phyloP scores from a whole-genome alignment of 495 filamentous ascomycete species.

The Aspergillus hancockii region DNA sequence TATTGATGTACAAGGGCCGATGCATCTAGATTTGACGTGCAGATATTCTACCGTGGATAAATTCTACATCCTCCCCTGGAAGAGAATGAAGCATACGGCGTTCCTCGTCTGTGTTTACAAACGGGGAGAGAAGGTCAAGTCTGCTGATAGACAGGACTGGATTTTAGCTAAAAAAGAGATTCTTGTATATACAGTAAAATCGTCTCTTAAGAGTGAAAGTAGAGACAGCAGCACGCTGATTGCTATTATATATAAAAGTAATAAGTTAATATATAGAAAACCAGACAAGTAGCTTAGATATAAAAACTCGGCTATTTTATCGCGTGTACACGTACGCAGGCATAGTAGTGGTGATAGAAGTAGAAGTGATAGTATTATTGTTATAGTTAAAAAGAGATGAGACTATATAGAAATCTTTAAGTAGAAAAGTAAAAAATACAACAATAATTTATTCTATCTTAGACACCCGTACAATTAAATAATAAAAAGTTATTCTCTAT shows the following conservation, averaged over 20 bases:
- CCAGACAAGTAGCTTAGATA: not conserved
- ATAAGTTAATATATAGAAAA: not conserved
- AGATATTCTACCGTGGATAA: not conserved
- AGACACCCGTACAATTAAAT: too few species aligned
- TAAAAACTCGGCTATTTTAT: not conserved
- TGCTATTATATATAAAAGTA: conserved; percentile 6
- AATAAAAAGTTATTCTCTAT: not conserved
- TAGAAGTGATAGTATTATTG: conserved; percentile 1
- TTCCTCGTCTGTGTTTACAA: not conserved
- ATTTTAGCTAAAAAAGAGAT: not conserved
- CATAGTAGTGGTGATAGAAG: too few species aligned
- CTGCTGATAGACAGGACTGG: conserved; percentile 2
- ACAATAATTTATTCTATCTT: not conserved
- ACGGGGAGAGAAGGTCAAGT: not conserved
- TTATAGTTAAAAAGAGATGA: conserved; percentile 1
- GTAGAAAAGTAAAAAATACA: conserved; percentile 1
- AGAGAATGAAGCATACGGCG: not conserved
- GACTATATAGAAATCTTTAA: not conserved
- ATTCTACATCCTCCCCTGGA: conserved; percentile 1
- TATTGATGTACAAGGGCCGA: conserved; percentile 6
- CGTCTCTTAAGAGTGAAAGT: not conserved
- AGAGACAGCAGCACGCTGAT: not conserved
- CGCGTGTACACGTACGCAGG: conserved; percentile 6
- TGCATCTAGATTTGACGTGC: not conserved
- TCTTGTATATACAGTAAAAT: not conserved